A percentile compares a stretch with the other conserved stretches of the same genome.
Evolutionary conservation across 139 green algal genomes (phyloP).

Genomic region (Micractinium sp.): DNA sequence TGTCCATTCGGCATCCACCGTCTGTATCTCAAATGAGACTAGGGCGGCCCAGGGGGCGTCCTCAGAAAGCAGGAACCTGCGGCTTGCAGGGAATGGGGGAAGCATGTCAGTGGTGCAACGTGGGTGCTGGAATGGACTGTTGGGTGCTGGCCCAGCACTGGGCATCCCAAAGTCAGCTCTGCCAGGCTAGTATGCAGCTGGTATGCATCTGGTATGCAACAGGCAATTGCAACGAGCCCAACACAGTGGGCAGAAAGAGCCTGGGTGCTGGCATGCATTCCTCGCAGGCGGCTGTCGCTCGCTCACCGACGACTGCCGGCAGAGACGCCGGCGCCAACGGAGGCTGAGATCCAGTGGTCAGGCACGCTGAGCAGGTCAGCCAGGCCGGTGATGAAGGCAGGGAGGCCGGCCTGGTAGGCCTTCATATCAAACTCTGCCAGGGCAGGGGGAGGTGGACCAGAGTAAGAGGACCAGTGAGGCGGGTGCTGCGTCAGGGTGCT

Average conservation of each 20-base stretch:
- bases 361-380: background rate
- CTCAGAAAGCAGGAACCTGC: background rate
- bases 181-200: too few relatives aligned
- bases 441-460: background rate
- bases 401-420: background rate
- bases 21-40: background rate
- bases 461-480: background rate
- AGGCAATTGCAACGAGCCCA: too few relatives aligned
- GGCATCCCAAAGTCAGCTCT: too few relatives aligned
- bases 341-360: background rate
- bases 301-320: too few relatives aligned
- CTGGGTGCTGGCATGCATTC: too few relatives aligned
- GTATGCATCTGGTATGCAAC: too few relatives aligned
- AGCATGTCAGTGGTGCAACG: background rate
- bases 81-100: too few relatives aligned
- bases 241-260: too few relatives aligned
- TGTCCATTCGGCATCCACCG: background rate
- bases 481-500: too few relatives aligned
- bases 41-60: background rate
- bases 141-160: too few relatives aligned
- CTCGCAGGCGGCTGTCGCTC: too few relatives aligned
- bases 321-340: background rate
- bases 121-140: background rate
- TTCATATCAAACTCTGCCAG: background rate
- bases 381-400: background rate